Conservation (phyloP, 495 filamentous ascomycete genomes). For the Oidiodendron maius region DNA sequence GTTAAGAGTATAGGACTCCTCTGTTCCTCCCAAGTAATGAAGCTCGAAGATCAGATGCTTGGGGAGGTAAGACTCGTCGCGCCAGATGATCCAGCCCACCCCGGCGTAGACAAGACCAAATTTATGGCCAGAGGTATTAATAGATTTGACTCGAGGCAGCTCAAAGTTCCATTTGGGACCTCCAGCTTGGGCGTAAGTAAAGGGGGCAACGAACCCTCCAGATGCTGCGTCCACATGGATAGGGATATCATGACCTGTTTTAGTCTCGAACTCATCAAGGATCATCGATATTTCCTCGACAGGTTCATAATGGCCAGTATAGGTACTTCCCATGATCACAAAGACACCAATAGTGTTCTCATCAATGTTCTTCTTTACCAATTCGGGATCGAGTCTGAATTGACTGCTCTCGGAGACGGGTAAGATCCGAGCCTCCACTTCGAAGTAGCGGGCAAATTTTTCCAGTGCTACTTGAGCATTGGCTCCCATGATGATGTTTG, state of each 20-base stretch:
- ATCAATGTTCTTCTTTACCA: conserved; percentile 61
- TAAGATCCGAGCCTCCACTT: conserved; percentile 67
- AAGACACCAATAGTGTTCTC: conserved; percentile 79
- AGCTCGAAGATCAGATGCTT: conserved; percentile 68
- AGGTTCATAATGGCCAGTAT: conserved; percentile 73
- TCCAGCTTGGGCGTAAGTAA: conserved; percentile 56
- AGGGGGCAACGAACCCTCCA: conserved; percentile 70
- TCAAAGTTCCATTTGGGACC: conserved; percentile 63
- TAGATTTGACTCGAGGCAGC: conserved; percentile 66
- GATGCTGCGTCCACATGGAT: conserved; percentile 73
- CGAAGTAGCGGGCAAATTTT: conserved; percentile 72
- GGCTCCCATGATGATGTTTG: conserved; percentile 74
- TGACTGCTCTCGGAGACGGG: conserved; percentile 58
- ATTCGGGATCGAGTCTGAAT: conserved; percentile 56
- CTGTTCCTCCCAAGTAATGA: conserved; percentile 70
- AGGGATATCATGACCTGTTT: conserved; percentile 61
- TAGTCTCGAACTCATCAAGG: conserved; percentile 57
- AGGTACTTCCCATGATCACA: conserved; percentile 67
- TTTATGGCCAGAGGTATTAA: conserved; percentile 71
- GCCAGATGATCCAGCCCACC: conserved; percentile 73
- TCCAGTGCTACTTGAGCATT: conserved; percentile 74
- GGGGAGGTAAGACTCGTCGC: conserved; percentile 62
- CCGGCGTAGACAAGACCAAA: conserved; percentile 69
- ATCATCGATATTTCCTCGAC: conserved; percentile 62
- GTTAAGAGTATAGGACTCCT: conserved; percentile 69